Conservation (phyloP, 2,329 filamentous ascomycete genomes). For the Xylariaceae sp. region DNA sequence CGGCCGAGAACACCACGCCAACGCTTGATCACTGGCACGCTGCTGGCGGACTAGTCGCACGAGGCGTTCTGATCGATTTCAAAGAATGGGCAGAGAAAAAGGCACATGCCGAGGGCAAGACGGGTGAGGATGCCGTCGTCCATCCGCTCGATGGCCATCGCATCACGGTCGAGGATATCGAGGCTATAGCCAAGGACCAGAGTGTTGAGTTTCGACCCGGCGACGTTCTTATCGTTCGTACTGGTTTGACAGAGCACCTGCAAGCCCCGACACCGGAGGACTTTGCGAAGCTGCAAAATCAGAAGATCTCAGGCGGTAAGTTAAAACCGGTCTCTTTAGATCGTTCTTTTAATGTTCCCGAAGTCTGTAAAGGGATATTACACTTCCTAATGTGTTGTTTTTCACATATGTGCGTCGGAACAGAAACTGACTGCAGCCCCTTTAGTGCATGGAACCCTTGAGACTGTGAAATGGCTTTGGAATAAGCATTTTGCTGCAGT, state of each 20-base stretch:
- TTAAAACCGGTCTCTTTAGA: no score
- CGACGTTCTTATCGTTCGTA: conserved; percentile 71
- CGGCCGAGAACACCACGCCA: conserved; percentile 44
- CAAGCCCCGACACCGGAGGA: conserved; percentile 50
- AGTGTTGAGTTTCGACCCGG: conserved; percentile 69
- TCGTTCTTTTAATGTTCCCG: no score
- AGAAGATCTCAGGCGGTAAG: conserved; percentile 43
- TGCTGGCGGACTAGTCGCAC: conserved; percentile 58
- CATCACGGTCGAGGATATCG: conserved; percentile 62
- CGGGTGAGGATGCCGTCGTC: conserved; percentile 50
- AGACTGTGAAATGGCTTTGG: conserved; percentile 70
- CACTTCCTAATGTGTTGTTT: not conserved
- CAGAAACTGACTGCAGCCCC: not conserved
- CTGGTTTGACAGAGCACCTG: conserved; percentile 67
- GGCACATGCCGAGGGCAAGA: conserved; percentile 55
- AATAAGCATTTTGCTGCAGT: conserved; percentile 72
- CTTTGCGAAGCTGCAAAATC: conserved; percentile 42
- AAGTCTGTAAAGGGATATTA: no score
- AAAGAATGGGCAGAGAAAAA: conserved; percentile 45
- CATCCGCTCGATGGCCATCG: conserved; percentile 59
- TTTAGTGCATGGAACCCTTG: conserved; percentile 52
- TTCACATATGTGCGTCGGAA: not conserved
- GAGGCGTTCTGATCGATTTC: conserved; percentile 65
- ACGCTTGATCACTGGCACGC: conserved; percentile 59
- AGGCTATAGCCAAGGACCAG: conserved; percentile 64